Conservation (phyloP, 192 early-diverging fungal genomes). For the Rhizophagus clarus region DNA sequence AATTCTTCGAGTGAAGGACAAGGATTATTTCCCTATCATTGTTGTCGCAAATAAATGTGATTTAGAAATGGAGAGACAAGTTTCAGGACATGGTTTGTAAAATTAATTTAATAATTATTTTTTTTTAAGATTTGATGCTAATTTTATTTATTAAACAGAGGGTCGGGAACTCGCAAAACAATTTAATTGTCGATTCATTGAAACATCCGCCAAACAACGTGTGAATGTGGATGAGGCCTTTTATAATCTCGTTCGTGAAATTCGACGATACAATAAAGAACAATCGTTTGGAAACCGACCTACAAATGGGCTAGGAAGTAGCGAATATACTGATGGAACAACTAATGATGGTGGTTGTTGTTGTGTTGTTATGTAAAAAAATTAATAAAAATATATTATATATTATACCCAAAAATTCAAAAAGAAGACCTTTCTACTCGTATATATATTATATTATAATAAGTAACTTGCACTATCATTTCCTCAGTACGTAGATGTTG, state of each 20-base stretch:
- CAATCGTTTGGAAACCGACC: slow-evolving; percentile 48
- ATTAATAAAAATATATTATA: slow-evolving; percentile 14
- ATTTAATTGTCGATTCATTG: slow-evolving; percentile 81
- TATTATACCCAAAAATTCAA: neutral
- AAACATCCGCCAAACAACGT: slow-evolving; percentile 86
- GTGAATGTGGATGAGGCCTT: slow-evolving; percentile 94
- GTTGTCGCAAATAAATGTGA: slow-evolving; percentile 96
- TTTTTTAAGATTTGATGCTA: neutral
- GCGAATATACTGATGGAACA: slow-evolving; percentile 34
- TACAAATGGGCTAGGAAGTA: slow-evolving; percentile 43
- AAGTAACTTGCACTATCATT: neutral
- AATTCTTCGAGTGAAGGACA: slow-evolving; percentile 94
- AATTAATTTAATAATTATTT: neutral
- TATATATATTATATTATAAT: neutral
- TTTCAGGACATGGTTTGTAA: slow-evolving; percentile 59
- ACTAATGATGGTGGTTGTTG: slow-evolving; percentile 56
- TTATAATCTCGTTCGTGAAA: slow-evolving; percentile 83
- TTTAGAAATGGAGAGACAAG: slow-evolving; percentile 79
- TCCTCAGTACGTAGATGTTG: neutral
- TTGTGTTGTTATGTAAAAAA: slow-evolving; percentile 61
- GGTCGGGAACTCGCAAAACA: slow-evolving; percentile 76
- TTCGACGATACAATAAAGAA: slow-evolving; percentile 80
- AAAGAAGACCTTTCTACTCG: neutral
- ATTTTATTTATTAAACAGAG: slow-evolving; percentile 49
- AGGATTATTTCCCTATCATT: slow-evolving; percentile 87